A percentile compares a stretch with the other conserved stretches of the same genome.
phyloP scores from a whole-genome alignment of 139 green algal species.

The Trebouxia sp. region DNA sequence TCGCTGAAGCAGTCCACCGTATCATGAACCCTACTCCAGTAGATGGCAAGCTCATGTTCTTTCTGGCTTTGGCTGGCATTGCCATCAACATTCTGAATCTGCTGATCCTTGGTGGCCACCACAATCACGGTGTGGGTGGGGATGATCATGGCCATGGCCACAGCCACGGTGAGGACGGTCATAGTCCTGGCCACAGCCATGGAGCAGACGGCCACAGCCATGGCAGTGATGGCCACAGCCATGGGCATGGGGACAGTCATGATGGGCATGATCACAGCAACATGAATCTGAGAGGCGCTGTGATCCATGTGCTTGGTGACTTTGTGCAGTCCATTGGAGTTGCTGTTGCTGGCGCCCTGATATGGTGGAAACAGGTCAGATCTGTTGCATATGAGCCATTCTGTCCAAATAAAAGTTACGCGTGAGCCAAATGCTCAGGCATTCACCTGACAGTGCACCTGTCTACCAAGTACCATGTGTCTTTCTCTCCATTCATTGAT shows the following conservation, averaged over 20 bases:
- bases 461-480: too few species aligned
- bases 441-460: too few species aligned
- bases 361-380: conserved; percentile 82
- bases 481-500: too few species aligned
- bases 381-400: too few species aligned
- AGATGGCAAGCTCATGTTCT: conserved; percentile 71
- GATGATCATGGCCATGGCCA: conserved; percentile 52
- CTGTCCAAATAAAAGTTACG: too few species aligned
- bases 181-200: conserved; percentile 40
- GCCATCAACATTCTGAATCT: conserved; percentile 79
- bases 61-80: conserved; percentile 77
- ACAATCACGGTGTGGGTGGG: conserved; percentile 41
- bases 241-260: conserved; percentile 41
- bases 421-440: too few species aligned
- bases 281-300: conserved; percentile 76
- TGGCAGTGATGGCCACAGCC: conserved; percentile 29
- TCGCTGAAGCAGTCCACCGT: conserved; percentile 84
- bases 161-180: conserved; percentile 34
- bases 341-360: conserved; percentile 78
- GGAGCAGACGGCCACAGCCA: not conserved
- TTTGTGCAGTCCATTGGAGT: conserved; percentile 91
- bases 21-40: conserved; percentile 65
- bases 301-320: conserved; percentile 93
- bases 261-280: conserved; percentile 52
- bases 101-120: conserved; percentile 56